These are phyloP conservation scores for Didymella arachidicola DNA, from an alignment of 2,329 filamentous ascomycete species.

Conservation along the genomic window DNA sequence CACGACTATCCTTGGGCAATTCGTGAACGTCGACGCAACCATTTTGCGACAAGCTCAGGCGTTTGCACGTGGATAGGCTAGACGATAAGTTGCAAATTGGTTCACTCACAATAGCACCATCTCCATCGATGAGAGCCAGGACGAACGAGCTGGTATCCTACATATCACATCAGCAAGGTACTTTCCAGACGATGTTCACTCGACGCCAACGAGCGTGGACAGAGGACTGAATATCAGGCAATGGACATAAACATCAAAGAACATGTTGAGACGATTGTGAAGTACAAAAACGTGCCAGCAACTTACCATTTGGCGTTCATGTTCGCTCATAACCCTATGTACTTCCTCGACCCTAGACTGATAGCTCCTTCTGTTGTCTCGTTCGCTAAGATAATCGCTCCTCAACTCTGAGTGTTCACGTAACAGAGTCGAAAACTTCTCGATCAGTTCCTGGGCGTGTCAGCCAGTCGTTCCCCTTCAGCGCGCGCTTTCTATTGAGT, in stretches of 20 bases:
- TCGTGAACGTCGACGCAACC: not conserved
- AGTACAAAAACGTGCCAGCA: not conserved
- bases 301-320: conserved; percentile 39
- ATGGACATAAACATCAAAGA: not conserved
- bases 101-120: conserved; percentile 55
- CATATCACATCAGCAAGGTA: conserved; percentile 4
- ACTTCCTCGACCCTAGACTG: conserved; percentile 36
- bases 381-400: conserved; percentile 45
- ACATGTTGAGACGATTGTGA: too few relatives aligned
- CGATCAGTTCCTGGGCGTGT: conserved; percentile 42
- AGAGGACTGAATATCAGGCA: too few relatives aligned
- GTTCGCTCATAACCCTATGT: conserved; percentile 29
- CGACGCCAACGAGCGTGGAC: too few relatives aligned
- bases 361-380: conserved; percentile 42
- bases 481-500: conserved; percentile 7
- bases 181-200: too few relatives aligned
- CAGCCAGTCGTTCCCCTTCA: conserved; percentile 26
- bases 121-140: conserved; percentile 59
- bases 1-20: too few relatives aligned
- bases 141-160: conserved; percentile 54
- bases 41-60: not conserved
- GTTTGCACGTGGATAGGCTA: not conserved
- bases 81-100: not conserved
- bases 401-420: conserved; percentile 38
- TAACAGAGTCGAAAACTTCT: conserved; percentile 36